phyloP scores from a whole-genome alignment of 2,329 filamentous ascomycete species.

The Microdochium paspali region DNA sequence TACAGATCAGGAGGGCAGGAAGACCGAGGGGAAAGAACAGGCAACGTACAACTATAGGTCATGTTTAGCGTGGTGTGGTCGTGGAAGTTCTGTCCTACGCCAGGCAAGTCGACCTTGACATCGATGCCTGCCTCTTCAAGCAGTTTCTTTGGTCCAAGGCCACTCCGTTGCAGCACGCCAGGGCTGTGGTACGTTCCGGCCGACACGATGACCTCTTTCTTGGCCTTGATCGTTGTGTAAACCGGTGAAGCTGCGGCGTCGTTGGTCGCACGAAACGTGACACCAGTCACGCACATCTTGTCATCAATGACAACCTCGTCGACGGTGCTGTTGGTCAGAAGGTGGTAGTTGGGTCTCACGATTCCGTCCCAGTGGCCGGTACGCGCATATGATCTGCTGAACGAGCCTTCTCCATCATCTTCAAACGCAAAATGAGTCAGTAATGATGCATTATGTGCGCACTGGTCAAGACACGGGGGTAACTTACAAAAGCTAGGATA shows the following conservation, averaged over 20 bases:
- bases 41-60: slow-evolving; percentile 10
- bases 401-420: not conserved
- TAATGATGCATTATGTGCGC: not conserved
- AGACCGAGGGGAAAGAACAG: not conserved
- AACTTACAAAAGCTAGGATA: slow-evolving; percentile 2
- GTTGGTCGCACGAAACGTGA: not conserved
- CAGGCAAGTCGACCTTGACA: slow-evolving; percentile 31
- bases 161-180: slow-evolving; percentile 39
- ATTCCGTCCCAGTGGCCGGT: slow-evolving; percentile 2
- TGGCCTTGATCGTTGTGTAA: slow-evolving; percentile 28
- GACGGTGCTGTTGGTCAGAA: slow-evolving; percentile 1
- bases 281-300: not conserved
- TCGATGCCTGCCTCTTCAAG: slow-evolving; percentile 28
- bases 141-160: slow-evolving; percentile 29
- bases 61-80: slow-evolving; percentile 24
- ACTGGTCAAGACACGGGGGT: not conserved
- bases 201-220: slow-evolving; percentile 30
- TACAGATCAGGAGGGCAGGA: not conserved
- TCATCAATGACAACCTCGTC: not conserved
- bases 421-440: not conserved
- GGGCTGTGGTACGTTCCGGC: slow-evolving; percentile 30
- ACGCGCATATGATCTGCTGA: slow-evolving; percentile 2
- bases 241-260: slow-evolving; percentile 23
- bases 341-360: not conserved
- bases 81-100: slow-evolving; percentile 37